A percentile compares a stretch with the other conserved stretches of the same genome.
These are phyloP conservation scores for Colletotrichum trifolii DNA, from an alignment of 2,329 filamentous ascomycete species.

Conservation along the genomic window DNA sequence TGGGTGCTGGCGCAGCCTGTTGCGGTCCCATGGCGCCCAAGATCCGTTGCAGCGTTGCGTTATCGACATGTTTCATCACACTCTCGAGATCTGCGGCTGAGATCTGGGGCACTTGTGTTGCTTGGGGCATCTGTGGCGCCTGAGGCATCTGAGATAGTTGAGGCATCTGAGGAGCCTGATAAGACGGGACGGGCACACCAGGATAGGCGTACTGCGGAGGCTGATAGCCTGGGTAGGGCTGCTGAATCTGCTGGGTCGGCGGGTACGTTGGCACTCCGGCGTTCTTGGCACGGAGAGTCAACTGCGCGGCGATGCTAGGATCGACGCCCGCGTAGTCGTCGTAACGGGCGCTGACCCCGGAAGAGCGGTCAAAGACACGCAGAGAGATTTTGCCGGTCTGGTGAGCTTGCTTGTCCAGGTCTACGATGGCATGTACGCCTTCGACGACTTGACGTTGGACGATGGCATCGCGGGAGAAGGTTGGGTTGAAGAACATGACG, in stretches of 20 bases:
- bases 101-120: too few relatives aligned
- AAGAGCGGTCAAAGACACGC: constrained; percentile 85
- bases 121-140: constrained; percentile 43
- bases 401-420: constrained; percentile 78
- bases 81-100: constrained; percentile 66
- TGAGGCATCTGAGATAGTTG: constrained; percentile 20
- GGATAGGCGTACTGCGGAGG: constrained; percentile 41
- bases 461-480: constrained; percentile 75
- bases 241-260: constrained; percentile 19
- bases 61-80: constrained; percentile 75
- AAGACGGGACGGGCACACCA: constrained; percentile 40
- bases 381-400: constrained; percentile 79
- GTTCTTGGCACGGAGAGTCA: constrained; percentile 77
- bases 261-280: constrained; percentile 46
- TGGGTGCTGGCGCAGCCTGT: constrained; percentile 36
- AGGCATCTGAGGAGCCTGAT: constrained; percentile 30
- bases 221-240: constrained; percentile 41
- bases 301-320: constrained; percentile 80
- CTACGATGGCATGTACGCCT: constrained; percentile 86
- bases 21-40: constrained; percentile 59
- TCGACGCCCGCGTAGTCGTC: constrained; percentile 90
- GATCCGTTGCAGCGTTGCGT: constrained; percentile 76
- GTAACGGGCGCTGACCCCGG: constrained; percentile 79
- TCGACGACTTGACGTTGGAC: constrained; percentile 87
- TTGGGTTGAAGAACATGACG: constrained; percentile 81